phyloP scores from a whole-genome alignment of 768 basidiomycete genomes.

The Nevesoporus exiguus region DNA sequence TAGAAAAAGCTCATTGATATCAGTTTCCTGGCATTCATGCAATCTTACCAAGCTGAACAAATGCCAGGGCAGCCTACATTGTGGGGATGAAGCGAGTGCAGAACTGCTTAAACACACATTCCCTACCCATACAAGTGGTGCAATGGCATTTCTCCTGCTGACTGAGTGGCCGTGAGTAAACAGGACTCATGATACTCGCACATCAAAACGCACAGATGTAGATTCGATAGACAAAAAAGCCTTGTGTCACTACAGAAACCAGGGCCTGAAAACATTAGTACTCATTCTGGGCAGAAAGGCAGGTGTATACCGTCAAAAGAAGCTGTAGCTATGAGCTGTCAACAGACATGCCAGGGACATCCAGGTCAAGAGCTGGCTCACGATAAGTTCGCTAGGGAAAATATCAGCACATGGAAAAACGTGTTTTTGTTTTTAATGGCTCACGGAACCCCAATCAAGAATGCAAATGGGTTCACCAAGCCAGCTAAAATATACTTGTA shows the following conservation, averaged over 20 bases:
- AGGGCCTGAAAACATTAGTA: neutral
- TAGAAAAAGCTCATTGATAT: neutral
- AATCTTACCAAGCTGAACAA: neutral
- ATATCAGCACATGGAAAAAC: neutral
- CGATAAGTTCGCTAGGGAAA: constrained; percentile 1
- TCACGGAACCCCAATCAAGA: constrained; percentile 11
- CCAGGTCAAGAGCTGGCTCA: neutral
- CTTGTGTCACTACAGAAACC: neutral
- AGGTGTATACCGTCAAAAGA: neutral
- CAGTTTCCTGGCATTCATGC: fast-evolving
- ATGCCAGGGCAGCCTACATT: neutral
- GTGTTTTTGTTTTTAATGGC: neutral
- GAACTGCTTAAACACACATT: neutral
- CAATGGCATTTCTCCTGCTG: neutral
- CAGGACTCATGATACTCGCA: neutral
- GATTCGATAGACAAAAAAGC: neutral
- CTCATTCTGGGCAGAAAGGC: neutral
- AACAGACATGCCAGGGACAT: neutral
- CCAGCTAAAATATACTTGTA: too few relatives aligned
- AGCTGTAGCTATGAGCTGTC: neutral
- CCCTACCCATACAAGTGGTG: neutral
- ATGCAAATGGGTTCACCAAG: too few relatives aligned
- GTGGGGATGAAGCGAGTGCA: neutral
- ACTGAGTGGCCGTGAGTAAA: neutral
- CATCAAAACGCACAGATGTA: neutral